Evolutionary conservation across 305 asterid species (phyloP).

Genomic region (Fraxinus ornus): DNA sequence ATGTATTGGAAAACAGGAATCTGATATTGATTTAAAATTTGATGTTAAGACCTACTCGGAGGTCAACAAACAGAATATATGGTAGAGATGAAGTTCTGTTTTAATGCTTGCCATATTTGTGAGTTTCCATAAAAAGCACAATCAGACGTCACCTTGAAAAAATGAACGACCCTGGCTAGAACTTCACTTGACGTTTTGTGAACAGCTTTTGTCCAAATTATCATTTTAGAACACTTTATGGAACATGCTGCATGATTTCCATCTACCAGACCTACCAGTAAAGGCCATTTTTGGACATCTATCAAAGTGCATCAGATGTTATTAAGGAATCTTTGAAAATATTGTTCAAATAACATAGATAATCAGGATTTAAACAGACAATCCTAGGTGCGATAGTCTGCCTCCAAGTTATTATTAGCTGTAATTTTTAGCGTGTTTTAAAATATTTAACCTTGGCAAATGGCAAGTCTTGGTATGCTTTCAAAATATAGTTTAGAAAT

Average conservation of each 20-base stretch:
- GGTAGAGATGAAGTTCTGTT: background rate
- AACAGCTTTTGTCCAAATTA: background rate
- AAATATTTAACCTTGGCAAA: background rate
- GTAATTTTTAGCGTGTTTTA: background rate
- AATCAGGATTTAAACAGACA: background rate
- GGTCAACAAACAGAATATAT: background rate
- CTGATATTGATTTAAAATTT: conserved; percentile 10
- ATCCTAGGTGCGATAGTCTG: background rate
- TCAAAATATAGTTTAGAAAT: background rate
- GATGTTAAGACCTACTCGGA: conserved; percentile 1
- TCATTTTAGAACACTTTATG: background rate
- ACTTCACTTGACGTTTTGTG: background rate
- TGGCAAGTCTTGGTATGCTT: background rate
- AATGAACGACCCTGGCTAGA: background rate
- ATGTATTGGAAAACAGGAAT: conserved; percentile 5
- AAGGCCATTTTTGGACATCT: background rate
- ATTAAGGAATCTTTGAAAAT: background rate
- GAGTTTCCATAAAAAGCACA: background rate
- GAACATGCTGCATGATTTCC: background rate
- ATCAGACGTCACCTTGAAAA: background rate
- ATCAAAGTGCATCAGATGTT: background rate
- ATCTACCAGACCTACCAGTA: background rate
- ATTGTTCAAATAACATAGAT: background rate
- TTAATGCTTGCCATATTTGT: conserved; percentile 6
- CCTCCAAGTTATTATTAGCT: background rate